These are phyloP conservation scores for Cladosporium sp. DNA, from an alignment of 2,329 filamentous ascomycete genomes.

Conservation along the genomic window DNA sequence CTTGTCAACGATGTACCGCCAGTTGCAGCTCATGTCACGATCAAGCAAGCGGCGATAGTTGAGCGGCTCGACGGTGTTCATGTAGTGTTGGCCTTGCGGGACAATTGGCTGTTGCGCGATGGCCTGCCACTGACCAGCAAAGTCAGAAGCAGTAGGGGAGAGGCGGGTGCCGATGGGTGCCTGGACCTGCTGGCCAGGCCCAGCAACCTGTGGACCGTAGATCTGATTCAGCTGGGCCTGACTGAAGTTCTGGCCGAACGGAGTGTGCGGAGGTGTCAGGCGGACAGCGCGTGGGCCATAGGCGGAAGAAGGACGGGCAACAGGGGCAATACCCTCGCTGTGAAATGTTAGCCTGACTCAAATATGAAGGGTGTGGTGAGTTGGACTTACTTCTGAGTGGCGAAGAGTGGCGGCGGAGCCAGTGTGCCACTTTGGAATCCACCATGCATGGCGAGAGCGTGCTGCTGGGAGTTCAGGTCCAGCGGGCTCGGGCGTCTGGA, in stretches of 20 bases:
- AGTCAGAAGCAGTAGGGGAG: slow-evolving; percentile 50
- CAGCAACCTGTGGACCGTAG: slow-evolving; percentile 11
- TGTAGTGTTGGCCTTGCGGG: slow-evolving; percentile 62
- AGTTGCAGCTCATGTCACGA: slow-evolving; percentile 95
- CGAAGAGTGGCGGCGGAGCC: slow-evolving; percentile 3
- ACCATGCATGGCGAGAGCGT: slow-evolving; percentile 3
- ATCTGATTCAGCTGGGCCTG: slow-evolving; percentile 20
- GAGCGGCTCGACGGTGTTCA: slow-evolving; percentile 84
- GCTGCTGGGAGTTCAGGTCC: slow-evolving; percentile 14
- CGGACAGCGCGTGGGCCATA: slow-evolving; percentile 14
- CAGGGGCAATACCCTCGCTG: neutral
- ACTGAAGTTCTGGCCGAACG: slow-evolving; percentile 24
- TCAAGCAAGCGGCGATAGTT: slow-evolving; percentile 96
- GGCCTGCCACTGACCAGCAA: slow-evolving; percentile 42
- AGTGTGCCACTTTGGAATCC: slow-evolving; percentile 6
- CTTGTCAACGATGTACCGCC: slow-evolving; percentile 99
- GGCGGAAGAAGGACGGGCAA: slow-evolving; percentile 14
- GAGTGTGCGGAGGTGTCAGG: slow-evolving; percentile 33
- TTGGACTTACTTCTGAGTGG: slow-evolving; percentile 1
- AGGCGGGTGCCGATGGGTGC: slow-evolving; percentile 42
- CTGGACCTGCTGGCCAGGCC: slow-evolving; percentile 21
- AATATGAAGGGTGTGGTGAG: neutral
- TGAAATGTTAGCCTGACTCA: neutral
- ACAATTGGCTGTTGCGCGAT: slow-evolving; percentile 20
- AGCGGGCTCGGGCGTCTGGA: slow-evolving; percentile 12